Evolutionary conservation across 225 moss, liverwort and hornwort genomes (phyloP).

Genomic region (Polytrichum commune): DNA sequence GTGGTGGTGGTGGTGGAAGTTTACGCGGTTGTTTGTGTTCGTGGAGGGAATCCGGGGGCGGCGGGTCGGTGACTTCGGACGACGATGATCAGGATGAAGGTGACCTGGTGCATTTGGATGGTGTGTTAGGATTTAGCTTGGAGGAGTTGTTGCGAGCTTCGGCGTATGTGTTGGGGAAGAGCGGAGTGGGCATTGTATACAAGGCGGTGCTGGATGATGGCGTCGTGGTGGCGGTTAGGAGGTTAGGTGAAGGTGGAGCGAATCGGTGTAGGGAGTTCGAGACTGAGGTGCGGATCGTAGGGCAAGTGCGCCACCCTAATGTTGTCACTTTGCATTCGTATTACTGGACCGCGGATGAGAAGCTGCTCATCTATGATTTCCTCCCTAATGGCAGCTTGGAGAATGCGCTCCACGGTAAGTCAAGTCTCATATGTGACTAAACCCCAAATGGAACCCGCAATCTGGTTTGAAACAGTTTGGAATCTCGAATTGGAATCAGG

Average conservation of each 20-base stretch:
- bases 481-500: too few relatives aligned
- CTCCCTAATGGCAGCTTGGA: conserved; percentile 30
- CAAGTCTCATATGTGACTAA: too few relatives aligned
- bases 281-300: conserved; percentile 21
- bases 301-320: conserved; percentile 30
- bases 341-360: conserved; percentile 39
- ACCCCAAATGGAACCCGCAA: too few relatives aligned
- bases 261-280: conserved; percentile 23
- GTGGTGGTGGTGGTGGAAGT: conserved; percentile 7
- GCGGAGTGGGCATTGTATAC: conserved; percentile 31
- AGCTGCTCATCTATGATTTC: conserved; percentile 31
- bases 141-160: conserved; percentile 63
- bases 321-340: conserved; percentile 32
- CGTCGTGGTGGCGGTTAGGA: conserved; percentile 23
- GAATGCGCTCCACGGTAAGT: conserved; percentile 59
- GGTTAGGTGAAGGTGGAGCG: conserved; percentile 31
- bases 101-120: conserved; percentile 43
- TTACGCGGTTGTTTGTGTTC: conserved; percentile 44
- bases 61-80: conserved; percentile 6
- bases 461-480: too few relatives aligned
- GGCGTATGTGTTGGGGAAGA: conserved; percentile 50
- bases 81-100: conserved; percentile 28
- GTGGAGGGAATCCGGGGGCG: conserved; percentile 30
- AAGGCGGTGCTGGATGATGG: conserved; percentile 33
- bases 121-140: conserved; percentile 37